Conservation (phyloP, 768 basidiomycete genomes). For the Lyophyllum atratum region DNA sequence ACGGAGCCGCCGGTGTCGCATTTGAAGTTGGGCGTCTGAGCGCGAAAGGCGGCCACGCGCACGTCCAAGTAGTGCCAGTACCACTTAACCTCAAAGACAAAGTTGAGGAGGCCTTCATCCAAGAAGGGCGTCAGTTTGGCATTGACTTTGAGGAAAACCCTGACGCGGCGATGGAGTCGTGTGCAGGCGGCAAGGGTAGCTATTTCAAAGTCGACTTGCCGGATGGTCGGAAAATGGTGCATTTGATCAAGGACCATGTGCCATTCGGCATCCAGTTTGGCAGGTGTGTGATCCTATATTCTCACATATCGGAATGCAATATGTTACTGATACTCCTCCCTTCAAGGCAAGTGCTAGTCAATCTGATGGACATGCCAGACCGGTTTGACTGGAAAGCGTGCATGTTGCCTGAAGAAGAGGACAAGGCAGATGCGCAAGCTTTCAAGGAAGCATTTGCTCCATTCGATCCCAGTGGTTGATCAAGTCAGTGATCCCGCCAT, state of each 20-base stretch:
- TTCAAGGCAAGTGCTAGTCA: conserved; percentile 76
- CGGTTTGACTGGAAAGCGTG: conserved; percentile 94
- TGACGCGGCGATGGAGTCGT: conserved; percentile 58
- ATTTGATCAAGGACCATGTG: conserved; percentile 74
- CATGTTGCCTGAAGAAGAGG: conserved; percentile 79
- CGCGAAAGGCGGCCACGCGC: conserved; percentile 91
- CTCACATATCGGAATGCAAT: background rate
- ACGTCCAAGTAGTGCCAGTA: conserved; percentile 84
- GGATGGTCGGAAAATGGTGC: conserved; percentile 81
- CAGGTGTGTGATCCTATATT: conserved; percentile 60
- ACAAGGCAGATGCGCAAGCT: conserved; percentile 76
- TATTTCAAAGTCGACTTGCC: conserved; percentile 95
- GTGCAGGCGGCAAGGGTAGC: conserved; percentile 57
- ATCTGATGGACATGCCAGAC: conserved; percentile 72
- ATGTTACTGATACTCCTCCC: background rate
- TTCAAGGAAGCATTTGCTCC: conserved; percentile 85
- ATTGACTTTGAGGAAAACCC: conserved; percentile 77
- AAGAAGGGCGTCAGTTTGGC: conserved; percentile 66
- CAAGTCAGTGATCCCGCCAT: background rate
- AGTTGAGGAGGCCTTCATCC: conserved; percentile 70
- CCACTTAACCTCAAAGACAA: conserved; percentile 61
- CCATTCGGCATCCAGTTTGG: conserved; percentile 94
- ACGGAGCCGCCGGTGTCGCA: conserved; percentile 67
- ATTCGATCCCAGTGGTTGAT: conserved; percentile 56
- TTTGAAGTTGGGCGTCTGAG: conserved; percentile 88